Conservation (phyloP, 1,284 basidiomycete species). For the Austroboletus niveus region DNA sequence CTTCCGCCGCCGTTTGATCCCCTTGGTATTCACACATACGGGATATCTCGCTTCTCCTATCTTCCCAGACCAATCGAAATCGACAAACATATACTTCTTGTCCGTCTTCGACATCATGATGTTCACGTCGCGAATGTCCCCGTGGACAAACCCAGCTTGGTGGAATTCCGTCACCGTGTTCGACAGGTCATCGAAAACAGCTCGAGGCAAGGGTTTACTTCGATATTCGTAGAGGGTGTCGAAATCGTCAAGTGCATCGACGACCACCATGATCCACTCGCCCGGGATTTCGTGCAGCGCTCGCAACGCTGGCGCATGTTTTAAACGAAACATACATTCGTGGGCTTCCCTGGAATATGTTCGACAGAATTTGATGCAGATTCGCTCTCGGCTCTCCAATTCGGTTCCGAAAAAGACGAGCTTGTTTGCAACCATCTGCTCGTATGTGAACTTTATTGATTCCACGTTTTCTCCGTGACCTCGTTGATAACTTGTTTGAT, state of each 20-base stretch:
- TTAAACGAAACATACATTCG: background rate
- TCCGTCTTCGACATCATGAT: background rate
- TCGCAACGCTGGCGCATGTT: background rate
- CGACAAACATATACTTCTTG: background rate
- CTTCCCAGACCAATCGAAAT: background rate
- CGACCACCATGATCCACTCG: background rate
- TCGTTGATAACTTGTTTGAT: background rate
- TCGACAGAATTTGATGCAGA: constrained; percentile 31
- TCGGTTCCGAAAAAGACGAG: constrained; percentile 16
- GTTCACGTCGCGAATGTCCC: background rate
- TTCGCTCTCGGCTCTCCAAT: background rate
- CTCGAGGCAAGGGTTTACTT: background rate
- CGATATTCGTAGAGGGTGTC: background rate
- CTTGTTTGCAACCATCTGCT: background rate
- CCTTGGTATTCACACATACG: too few relatives aligned
- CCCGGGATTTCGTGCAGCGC: too few relatives aligned
- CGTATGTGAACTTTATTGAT: background rate
- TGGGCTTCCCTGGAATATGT: background rate
- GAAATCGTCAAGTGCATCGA: background rate
- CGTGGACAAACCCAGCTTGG: background rate
- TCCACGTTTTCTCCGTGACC: background rate
- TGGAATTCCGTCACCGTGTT: background rate
- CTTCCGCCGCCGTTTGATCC: too few relatives aligned
- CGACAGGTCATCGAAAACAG: background rate
- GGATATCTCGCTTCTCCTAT: background rate